Evolutionary conservation across 257 asterid species (phyloP), one percentile per base, ranked within the genome.

Genomic region (Plantago elongata): DNA sequence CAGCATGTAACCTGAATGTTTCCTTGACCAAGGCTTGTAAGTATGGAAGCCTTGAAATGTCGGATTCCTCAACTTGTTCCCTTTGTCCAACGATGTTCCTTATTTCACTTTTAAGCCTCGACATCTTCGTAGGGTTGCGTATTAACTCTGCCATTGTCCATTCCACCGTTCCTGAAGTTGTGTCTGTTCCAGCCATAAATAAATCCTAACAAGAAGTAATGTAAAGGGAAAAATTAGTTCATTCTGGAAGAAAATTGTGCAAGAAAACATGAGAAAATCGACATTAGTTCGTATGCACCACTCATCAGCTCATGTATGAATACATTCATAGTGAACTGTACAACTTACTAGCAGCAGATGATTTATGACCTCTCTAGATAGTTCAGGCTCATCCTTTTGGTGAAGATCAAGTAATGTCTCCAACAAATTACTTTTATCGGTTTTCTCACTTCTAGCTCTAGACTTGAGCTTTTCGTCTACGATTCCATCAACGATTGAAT

Each of bases 21-120:
- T 57, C 61, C 37, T 57, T 57, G 22, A 57, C 61, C 47, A 57
- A 48, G 16, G 68, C 60, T 51, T 63, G 68, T 38, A 63, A 34
- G 46, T 63, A 63, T 6, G 68, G 68, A 5, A 63, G 48, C 17
- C 29, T 37, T 11, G 60, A 38, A 40, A 63, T 63, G 51, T 63
- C 68, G 40, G 59, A 49, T 51, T 50, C 68, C 38, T 63, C 38
- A 30, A 63, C 22, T 51, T 37, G 47, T 52, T 11, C 58, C 2
- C 38, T 43, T 63, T 16, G 48, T 51, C 68, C 68, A 5, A 63
- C 13, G 10, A 52, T 16, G 7, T 51, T 13, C 45, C 14, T 14
- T 9, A 63, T 27, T 18, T 63, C 69, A 3, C n/a, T 27, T 38
- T 42, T 43, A 9, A 45, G 45, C 42, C 51, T 52, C 9, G 43